phyloP scores from a whole-genome alignment of 805 yeast species.

The Kazachstania psychrophila region DNA sequence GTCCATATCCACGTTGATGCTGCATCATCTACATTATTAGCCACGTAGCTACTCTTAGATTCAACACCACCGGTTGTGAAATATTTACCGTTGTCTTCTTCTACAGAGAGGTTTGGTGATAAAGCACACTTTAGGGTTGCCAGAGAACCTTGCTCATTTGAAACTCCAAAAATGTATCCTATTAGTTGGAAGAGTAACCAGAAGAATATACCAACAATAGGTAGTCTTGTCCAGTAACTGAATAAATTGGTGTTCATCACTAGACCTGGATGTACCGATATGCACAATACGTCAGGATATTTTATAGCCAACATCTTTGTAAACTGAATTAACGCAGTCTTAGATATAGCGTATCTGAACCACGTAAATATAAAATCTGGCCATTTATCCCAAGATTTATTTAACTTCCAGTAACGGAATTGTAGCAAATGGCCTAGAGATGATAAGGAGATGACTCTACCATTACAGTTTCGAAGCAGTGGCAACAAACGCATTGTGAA shows the following conservation, averaged over 20 bases:
- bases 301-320: slow-evolving; percentile 53
- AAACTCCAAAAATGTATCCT: slow-evolving; percentile 60
- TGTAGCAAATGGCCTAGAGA: slow-evolving; percentile 58
- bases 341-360: slow-evolving; percentile 70
- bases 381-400: slow-evolving; percentile 38
- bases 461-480: slow-evolving; percentile 34
- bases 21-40: slow-evolving; percentile 50
- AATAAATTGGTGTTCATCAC: slow-evolving; percentile 75
- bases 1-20: slow-evolving; percentile 78
- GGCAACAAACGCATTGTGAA: slow-evolving; percentile 54
- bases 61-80: slow-evolving; percentile 53
- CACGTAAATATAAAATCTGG: slow-evolving; percentile 69
- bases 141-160: slow-evolving; percentile 60
- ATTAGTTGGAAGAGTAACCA: slow-evolving; percentile 65
- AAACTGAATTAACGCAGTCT: slow-evolving; percentile 69
- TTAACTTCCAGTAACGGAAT: slow-evolving; percentile 38
- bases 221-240: slow-evolving; percentile 68
- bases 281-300: slow-evolving; percentile 54
- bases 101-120: slow-evolving; percentile 39
- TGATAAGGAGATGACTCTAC: slow-evolving; percentile 51
- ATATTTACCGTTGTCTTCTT: slow-evolving; percentile 61
- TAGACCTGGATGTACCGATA: slow-evolving; percentile 75
- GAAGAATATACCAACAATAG: slow-evolving; percentile 65
- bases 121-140: slow-evolving; percentile 58
- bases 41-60: slow-evolving; percentile 48